A percentile compares a stretch with the other conserved stretches of the same genome.
Evolutionary conservation across 2,329 filamentous ascomycete species (phyloP).

Genomic region (Aschersonia sp.): DNA sequence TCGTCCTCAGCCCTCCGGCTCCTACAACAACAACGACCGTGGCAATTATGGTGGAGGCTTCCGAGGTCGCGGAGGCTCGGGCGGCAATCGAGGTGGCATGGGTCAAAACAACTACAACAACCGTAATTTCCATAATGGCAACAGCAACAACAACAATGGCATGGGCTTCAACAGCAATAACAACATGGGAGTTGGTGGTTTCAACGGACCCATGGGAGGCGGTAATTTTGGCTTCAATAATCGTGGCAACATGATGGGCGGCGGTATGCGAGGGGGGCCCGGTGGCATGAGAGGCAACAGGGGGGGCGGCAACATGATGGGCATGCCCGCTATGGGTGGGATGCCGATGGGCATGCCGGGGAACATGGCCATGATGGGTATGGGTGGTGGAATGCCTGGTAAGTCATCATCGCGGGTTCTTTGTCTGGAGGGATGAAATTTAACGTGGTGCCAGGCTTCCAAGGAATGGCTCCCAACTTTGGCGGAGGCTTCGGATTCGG

Average conservation of each 20-base stretch:
- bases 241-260: slow-evolving; percentile 18
- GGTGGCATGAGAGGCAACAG: slow-evolving; percentile 34
- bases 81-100: slow-evolving; percentile 30
- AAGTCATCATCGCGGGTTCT: slow-evolving; percentile 5
- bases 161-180: slow-evolving; percentile 30
- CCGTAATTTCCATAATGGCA: slow-evolving; percentile 28
- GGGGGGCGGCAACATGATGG: slow-evolving; percentile 36
- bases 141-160: slow-evolving; percentile 24
- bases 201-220: slow-evolving; percentile 36
- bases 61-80: slow-evolving; percentile 35
- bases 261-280: slow-evolving; percentile 32
- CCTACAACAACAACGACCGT: slow-evolving; percentile 27
- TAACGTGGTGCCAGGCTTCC: slow-evolving; percentile 35
- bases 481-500: slow-evolving; percentile 56
- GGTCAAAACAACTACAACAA: slow-evolving; percentile 15
- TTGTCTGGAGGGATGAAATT: too few species aligned
- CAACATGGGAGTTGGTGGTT: slow-evolving; percentile 29
- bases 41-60: slow-evolving; percentile 33
- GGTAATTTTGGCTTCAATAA: slow-evolving; percentile 37
- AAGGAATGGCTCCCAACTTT: slow-evolving; percentile 55
- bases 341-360: slow-evolving; percentile 44
- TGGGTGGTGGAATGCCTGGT: slow-evolving; percentile 23
- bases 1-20: slow-evolving; percentile 34
- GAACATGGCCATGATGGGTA: slow-evolving; percentile 41
- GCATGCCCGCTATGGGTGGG: slow-evolving; percentile 30